Conservation (phyloP, 805 yeast genomes). For the Saitoella complicata region DNA sequence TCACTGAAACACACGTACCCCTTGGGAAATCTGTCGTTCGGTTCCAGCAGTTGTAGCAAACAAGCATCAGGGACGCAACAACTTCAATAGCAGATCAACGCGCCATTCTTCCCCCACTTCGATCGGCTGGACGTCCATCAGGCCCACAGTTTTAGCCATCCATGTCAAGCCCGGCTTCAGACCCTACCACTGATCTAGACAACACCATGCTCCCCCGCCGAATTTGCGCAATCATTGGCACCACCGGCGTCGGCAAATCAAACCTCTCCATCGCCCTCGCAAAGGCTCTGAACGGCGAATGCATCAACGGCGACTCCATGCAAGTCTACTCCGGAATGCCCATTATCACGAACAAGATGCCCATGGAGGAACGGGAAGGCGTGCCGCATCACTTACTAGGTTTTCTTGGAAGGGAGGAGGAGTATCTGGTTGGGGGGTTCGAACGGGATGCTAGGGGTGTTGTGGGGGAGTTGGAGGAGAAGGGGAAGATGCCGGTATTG, state of each 20-base stretch:
- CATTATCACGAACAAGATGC: slow-evolving; percentile 84
- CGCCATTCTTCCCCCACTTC: no score
- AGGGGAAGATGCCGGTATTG: slow-evolving; percentile 67
- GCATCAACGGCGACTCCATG: slow-evolving; percentile 94
- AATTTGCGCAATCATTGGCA: no score
- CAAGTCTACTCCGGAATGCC: slow-evolving; percentile 68
- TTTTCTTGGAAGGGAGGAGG: slow-evolving; percentile 52
- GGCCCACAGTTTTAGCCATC: no score
- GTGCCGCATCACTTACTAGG: slow-evolving; percentile 77
- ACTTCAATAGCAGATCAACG: no score
- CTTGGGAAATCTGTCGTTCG: no score
- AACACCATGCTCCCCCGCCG: no score
- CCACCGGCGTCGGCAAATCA: neutral
- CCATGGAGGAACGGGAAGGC: slow-evolving; percentile 56
- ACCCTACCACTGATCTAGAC: no score
- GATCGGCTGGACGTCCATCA: no score
- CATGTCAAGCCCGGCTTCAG: no score
- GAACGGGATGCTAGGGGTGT: slow-evolving; percentile 46
- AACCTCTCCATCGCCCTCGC: slow-evolving; percentile 66
- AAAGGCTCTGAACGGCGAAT: slow-evolving; percentile 59
- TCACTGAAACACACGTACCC: no score
- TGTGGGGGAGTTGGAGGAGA: slow-evolving; percentile 41
- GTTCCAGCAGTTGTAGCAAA: no score
- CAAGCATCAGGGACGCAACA: no score
- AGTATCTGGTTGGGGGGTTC: slow-evolving; percentile 67